Evolutionary conservation across 2,329 filamentous ascomycete genomes (phyloP).

Genomic region (Sporothrix euskadiensis): DNA sequence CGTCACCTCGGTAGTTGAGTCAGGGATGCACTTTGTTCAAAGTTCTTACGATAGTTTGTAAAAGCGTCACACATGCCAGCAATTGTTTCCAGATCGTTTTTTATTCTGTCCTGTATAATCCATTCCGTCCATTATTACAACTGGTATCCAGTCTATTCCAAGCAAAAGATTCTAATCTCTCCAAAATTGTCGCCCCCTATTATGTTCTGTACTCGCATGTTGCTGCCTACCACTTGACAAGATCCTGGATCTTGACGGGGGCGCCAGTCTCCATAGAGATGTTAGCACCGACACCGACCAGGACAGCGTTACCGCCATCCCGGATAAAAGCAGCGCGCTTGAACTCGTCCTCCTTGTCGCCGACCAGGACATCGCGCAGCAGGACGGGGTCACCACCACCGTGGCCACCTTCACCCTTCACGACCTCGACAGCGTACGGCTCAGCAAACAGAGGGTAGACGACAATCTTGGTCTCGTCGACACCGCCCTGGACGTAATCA

Average conservation of each 20-base stretch:
- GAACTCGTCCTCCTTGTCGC: slow-evolving; percentile 48
- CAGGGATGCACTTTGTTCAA: neutral
- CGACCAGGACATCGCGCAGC: slow-evolving; percentile 57
- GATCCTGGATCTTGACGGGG: slow-evolving; percentile 57
- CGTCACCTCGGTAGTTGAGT: slow-evolving; percentile 21
- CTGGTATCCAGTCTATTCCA: slow-evolving; percentile 5
- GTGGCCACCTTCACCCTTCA: slow-evolving; percentile 55
- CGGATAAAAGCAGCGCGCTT: slow-evolving; percentile 59
- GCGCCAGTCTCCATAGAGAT: slow-evolving; percentile 58
- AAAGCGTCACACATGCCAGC: neutral
- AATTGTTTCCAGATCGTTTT: neutral
- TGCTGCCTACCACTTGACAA: slow-evolving; percentile 36
- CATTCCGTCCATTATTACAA: neutral
- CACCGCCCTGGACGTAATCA: slow-evolving; percentile 48
- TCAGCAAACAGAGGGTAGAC: slow-evolving; percentile 43
- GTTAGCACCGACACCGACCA: slow-evolving; percentile 62
- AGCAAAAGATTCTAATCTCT: neutral
- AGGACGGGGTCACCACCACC: slow-evolving; percentile 61
- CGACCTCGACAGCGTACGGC: slow-evolving; percentile 56
- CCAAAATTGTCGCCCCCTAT: neutral
- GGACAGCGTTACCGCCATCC: slow-evolving; percentile 59
- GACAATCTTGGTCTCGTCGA: slow-evolving; percentile 52
- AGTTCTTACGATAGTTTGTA: neutral
- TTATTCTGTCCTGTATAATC: neutral
- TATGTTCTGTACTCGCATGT: neutral